Evolutionary conservation across 2,329 filamentous ascomycete species (phyloP).

Genomic region (Emmonsia crescens): DNA sequence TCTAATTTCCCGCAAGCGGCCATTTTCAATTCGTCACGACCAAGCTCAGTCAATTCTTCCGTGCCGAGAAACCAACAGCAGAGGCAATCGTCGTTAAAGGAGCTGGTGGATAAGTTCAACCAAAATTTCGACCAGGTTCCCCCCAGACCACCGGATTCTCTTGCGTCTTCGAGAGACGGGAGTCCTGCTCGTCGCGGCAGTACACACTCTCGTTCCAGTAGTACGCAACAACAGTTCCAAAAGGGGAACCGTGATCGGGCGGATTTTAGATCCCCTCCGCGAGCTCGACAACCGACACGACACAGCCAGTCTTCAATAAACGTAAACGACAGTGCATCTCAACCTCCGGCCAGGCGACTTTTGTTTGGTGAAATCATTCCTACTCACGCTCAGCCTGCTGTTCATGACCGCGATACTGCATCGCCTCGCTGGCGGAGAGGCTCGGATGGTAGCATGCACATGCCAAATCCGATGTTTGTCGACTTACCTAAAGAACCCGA

Average conservation of each 20-base stretch:
- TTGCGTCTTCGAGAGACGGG: conserved; percentile 25
- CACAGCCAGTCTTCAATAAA: conserved; percentile 1
- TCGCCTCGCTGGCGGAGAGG: conserved; percentile 47
- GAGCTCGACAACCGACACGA: background rate
- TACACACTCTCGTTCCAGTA: conserved; percentile 20
- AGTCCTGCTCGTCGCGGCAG: conserved; percentile 25
- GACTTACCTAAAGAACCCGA: conserved; percentile 26
- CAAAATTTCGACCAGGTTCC: conserved; percentile 43
- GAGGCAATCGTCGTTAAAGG: conserved; percentile 62
- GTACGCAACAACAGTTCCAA: conserved; percentile 14
- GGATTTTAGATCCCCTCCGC: background rate
- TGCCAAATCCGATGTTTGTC: conserved; percentile 35
- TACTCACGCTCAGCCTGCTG: conserved; percentile 29
- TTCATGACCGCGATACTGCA: conserved; percentile 50
- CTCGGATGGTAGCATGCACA: conserved; percentile 59
- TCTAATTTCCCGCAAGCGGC: conserved; percentile 8
- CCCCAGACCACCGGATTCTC: conserved; percentile 29
- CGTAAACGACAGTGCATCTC: background rate
- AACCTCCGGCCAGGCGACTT: conserved; percentile 39
- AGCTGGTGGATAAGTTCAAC: conserved; percentile 70
- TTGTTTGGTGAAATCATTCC: conserved; percentile 66
- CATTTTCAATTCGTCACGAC: background rate
- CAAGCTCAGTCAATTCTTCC: background rate
- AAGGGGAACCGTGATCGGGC: background rate
- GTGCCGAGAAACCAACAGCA: conserved; percentile 18